Percentiles rank a stretch among this genome's conserved stretches.
These are phyloP conservation scores for Colletotrichum costaricense DNA, from an alignment of 2,329 filamentous ascomycete genomes.

Conservation along the genomic window DNA sequence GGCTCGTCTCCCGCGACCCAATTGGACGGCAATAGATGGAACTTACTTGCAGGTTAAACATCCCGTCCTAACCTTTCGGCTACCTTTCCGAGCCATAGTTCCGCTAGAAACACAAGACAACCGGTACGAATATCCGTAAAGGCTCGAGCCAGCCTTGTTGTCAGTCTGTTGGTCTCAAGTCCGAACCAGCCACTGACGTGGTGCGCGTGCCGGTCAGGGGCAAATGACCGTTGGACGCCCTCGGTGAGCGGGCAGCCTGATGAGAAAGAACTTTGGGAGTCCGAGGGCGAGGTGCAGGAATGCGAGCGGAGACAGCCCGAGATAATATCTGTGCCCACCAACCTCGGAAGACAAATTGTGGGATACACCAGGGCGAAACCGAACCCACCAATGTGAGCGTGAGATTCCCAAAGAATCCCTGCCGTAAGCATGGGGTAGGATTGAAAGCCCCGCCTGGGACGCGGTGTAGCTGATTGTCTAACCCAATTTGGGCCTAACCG, in stretches of 20 bases:
- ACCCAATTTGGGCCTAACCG: background rate
- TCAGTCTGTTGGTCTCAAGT: background rate
- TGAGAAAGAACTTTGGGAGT: conserved; percentile 5
- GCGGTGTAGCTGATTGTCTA: background rate
- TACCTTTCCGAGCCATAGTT: conserved; percentile 51
- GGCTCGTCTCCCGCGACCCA: background rate
- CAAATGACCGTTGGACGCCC: background rate
- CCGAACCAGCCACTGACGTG: conserved; percentile 10
- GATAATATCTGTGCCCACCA: conserved; percentile 14
- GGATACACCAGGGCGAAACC: background rate
- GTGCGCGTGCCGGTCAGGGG: background rate
- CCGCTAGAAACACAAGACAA: background rate
- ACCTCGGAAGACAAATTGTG: background rate
- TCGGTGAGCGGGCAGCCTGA: conserved; percentile 10
- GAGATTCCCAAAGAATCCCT: background rate
- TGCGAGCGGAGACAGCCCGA: background rate
- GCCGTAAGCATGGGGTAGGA: background rate
- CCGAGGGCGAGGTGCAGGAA: conserved; percentile 9
- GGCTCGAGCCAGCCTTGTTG: conserved; percentile 13
- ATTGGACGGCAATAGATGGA: background rate
- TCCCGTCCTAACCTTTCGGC: conserved; percentile 59
- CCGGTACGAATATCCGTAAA: background rate
- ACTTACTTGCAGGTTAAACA: conserved; percentile 67
- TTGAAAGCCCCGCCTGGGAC: background rate
- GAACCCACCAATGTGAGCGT: conserved; percentile 4